These are phyloP conservation scores for Eimeria praecox DNA, from an alignment of 169 alveolate genomes.

Conservation along the genomic window DNA sequence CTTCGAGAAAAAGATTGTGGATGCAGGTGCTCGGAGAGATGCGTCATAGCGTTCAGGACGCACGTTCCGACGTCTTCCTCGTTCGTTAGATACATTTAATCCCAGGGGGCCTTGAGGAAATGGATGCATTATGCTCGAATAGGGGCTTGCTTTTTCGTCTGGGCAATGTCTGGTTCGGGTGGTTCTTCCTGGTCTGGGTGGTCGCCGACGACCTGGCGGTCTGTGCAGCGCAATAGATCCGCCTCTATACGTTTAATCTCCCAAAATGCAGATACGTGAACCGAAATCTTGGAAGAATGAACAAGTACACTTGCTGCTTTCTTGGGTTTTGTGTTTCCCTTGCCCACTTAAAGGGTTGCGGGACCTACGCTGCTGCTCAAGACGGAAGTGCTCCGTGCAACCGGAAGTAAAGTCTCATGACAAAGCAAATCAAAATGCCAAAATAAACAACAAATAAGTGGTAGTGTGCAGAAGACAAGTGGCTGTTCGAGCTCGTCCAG, in stretches of 20 bases:
- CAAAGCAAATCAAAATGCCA: neutral
- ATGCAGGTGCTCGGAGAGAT: slow-evolving; percentile 49
- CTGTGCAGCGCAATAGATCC: neutral
- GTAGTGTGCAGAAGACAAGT: neutral
- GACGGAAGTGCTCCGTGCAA: neutral
- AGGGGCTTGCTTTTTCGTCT: neutral
- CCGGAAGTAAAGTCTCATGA: too few species aligned
- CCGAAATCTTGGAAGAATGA: neutral
- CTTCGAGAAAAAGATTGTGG: slow-evolving; percentile 52
- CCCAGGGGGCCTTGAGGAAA: slow-evolving; percentile 10
- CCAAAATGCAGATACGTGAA: neutral
- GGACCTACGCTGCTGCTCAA: neutral
- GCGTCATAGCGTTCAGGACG: slow-evolving; percentile 26
- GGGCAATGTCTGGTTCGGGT: neutral
- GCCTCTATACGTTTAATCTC: neutral
- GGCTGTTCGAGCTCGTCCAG: neutral
- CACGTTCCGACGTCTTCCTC: slow-evolving; percentile 28
- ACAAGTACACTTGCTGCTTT: neutral
- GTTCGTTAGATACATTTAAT: neutral
- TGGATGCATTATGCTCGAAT: slow-evolving; percentile 18
- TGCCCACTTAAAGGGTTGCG: neutral
- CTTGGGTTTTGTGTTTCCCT: neutral
- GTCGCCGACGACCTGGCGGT: neutral
- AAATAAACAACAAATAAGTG: neutral
- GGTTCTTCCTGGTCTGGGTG: neutral